Evolutionary conservation across 1,139 yeast species (phyloP).

Genomic region (Geotrichum siamense): DNA sequence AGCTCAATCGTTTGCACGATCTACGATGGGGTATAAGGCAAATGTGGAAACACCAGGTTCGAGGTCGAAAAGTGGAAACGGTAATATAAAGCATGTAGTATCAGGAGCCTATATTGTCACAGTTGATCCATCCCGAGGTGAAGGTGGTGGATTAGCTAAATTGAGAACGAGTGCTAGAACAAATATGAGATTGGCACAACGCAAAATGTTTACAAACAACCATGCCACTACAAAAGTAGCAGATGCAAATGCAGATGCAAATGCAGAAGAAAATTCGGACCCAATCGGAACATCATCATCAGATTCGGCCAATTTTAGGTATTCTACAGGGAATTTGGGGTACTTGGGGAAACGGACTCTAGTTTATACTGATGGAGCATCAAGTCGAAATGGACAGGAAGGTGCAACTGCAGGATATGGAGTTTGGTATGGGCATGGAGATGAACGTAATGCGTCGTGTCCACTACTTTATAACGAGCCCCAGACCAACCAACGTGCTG

Average conservation of each 20-base stretch:
- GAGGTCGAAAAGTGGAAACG: too few species aligned
- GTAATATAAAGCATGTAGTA: too few species aligned
- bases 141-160: neutral
- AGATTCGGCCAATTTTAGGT: neutral
- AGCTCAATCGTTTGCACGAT: conserved; percentile 41
- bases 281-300: neutral
- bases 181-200: too few species aligned
- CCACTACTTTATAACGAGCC: conserved; percentile 39
- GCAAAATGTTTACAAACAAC: too few species aligned
- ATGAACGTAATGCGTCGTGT: conserved; percentile 48
- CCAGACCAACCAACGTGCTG: conserved; percentile 80
- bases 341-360: neutral
- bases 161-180: neutral
- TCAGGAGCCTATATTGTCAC: neutral
- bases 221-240: too few species aligned
- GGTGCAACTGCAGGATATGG: conserved; percentile 61
- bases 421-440: conserved; percentile 55
- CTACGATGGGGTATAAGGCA: too few species aligned
- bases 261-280: too few species aligned
- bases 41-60: too few species aligned
- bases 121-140: neutral
- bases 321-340: neutral
- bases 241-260: too few species aligned
- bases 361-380: conserved; percentile 70
- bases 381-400: conserved; percentile 45